Evolutionary conservation across 768 basidiomycete genomes (phyloP), one percentile per base, ranked within the genome.

Genomic region (Wakefieldia striispora): DNA sequence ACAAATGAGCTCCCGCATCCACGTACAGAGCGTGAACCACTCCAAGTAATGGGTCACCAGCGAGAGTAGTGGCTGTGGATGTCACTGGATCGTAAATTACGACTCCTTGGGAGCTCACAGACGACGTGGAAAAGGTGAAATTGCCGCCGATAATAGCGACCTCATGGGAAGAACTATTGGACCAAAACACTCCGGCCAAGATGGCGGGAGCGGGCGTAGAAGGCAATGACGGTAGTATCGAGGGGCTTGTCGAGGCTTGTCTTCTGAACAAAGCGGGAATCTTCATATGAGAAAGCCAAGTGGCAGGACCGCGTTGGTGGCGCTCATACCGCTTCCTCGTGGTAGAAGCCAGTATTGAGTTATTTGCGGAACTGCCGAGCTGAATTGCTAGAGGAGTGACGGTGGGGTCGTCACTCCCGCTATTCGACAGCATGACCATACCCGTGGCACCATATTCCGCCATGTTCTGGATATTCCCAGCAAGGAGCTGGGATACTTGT

Each of bases 101-200:
- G 19, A 95, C 63, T 26, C 77, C 82, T 53, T 77, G 72, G 2
- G 81, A 75, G 3, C 63, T 61, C 16, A 67, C 54, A 2, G 75
- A 70, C 4, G 74, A 69, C 7, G 67, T 54, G 6, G 73, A 51
- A 62, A 84, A 84, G 1, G 87, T 80, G 65, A 97, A 99, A 66
- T 94, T 93, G 31, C 95, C 95, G 27, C 94, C 95, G 41, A 97
- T 73, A 53, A 97, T 81, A 37, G 82, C 81, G 17, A 91, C 68
- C 48, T 89, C 81, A 5, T 79, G 75, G 10, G 71, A 72, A 3
- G 85, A 79, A 33, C 74, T 75, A 62, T 97, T 97, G 7, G 81
- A 87, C 91, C 91, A 97, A 73, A 93, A 97, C 2, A 81, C 79
- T 27, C 91, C 95, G 0, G 91, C 79, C 47, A 97, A 75, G 51